phyloP scores from a whole-genome alignment of 768 basidiomycete genomes.

The Artomyces pyxidatus region DNA sequence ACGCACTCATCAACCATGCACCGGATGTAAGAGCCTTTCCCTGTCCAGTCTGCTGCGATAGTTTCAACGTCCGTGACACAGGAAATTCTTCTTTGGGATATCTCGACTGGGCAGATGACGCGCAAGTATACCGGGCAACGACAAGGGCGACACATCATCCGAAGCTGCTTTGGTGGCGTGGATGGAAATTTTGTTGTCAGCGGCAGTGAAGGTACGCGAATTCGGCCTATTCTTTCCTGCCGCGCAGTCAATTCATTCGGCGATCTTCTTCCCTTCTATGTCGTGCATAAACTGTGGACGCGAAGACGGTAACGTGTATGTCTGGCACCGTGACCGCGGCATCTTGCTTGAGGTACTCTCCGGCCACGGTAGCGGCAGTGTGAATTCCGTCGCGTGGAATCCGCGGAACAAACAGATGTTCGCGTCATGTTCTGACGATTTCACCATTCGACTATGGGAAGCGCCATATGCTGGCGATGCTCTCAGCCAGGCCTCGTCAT shows the following conservation, averaged over 20 bases:
- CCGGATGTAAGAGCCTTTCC: conserved; percentile 59
- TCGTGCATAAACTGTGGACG: conserved; percentile 9
- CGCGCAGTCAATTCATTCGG: not conserved
- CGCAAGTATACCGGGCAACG: conserved; percentile 83
- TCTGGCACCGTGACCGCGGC: conserved; percentile 89
- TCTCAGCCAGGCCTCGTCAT: conserved; percentile 9
- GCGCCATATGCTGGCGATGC: conserved; percentile 26
- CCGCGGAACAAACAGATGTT: conserved; percentile 85
- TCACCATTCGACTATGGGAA: conserved; percentile 88
- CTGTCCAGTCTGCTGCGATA: too few relatives aligned
- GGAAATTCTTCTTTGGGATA: conserved; percentile 89
- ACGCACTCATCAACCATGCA: conserved; percentile 79
- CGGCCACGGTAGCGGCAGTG: conserved; percentile 84
- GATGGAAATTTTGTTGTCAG: conserved; percentile 85
- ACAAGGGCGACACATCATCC: conserved; percentile 78
- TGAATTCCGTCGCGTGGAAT: conserved; percentile 97
- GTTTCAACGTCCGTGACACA: conserved; percentile 26
- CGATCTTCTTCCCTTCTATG: conserved; percentile 4
- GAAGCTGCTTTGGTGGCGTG: conserved; percentile 89
- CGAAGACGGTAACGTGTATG: conserved; percentile 91
- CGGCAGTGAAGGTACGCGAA: conserved; percentile 82
- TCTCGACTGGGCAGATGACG: conserved; percentile 57
- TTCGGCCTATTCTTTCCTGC: conserved; percentile 2
- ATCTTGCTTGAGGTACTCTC: conserved; percentile 76
- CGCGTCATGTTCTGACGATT: conserved; percentile 93